Conservation (phyloP, 2,329 filamentous ascomycete species). For the Aureobasidium sp. region DNA sequence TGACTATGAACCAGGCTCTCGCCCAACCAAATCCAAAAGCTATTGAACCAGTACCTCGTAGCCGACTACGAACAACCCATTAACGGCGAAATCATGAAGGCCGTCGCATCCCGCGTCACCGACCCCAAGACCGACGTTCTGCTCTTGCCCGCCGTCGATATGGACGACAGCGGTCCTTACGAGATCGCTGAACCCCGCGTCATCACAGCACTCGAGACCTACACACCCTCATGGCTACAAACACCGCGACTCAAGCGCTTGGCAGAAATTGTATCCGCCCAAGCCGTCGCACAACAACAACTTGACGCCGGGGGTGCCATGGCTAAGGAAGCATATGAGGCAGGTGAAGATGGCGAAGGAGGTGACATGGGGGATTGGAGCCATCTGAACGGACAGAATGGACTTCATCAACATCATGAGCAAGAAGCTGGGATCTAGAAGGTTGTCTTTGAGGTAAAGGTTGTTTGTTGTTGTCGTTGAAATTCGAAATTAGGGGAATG, state of each 20-base stretch:
- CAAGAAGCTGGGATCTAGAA: conserved; percentile 11
- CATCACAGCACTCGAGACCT: conserved; percentile 94
- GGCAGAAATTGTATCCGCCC: conserved; percentile 95
- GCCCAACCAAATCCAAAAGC: conserved; percentile 97
- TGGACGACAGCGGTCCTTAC: conserved; percentile 98
- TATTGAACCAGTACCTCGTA: conserved; percentile 96
- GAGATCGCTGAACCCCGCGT: conserved; percentile 95
- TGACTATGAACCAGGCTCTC: conserved; percentile 60
- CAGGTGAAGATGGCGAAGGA: not conserved
- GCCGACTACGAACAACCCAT: conserved; percentile 99
- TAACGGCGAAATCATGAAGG: conserved; percentile 99
- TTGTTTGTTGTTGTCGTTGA: conserved; percentile 4
- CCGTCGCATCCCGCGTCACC: conserved; percentile 89
- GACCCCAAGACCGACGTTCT: conserved; percentile 92
- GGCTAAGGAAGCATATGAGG: conserved; percentile 5
- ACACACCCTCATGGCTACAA: conserved; percentile 97
- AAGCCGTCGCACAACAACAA: conserved; percentile 74
- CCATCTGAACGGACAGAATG: conserved; percentile 11
- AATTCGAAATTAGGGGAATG: not conserved
- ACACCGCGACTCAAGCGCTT: conserved; percentile 89
- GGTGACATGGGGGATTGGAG: conserved; percentile 12
- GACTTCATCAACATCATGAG: not conserved
- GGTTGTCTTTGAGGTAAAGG: conserved; percentile 6
- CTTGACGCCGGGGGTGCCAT: conserved; percentile 21
- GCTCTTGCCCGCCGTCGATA: conserved; percentile 87